Percentiles rank a stretch among this genome's conserved stretches.
These are phyloP conservation scores for Geotrichum carabidarum DNA, from an alignment of 1,139 yeast species.

Conservation along the genomic window DNA sequence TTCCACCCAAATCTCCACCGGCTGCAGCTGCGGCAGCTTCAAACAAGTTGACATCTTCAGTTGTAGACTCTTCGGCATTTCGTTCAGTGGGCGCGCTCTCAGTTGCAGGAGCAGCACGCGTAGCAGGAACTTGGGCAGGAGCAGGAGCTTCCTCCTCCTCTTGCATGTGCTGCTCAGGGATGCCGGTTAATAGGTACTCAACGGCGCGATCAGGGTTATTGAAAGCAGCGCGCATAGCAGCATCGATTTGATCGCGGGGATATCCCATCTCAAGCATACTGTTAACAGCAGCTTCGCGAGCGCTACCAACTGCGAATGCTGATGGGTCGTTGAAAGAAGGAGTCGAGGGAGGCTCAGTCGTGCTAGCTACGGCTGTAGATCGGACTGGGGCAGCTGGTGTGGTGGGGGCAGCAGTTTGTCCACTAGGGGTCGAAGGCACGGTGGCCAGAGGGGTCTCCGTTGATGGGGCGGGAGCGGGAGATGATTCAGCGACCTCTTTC, in stretches of 20 bases:
- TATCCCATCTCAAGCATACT: slow-evolving; percentile 97
- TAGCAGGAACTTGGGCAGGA: slow-evolving; percentile 29
- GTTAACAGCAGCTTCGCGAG: slow-evolving; percentile 62
- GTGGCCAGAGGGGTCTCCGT: slow-evolving; percentile 26
- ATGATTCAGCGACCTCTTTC: slow-evolving; percentile 26
- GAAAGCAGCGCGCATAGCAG: slow-evolving; percentile 90
- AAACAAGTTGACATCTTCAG: slow-evolving; percentile 54
- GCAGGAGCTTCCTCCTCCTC: slow-evolving; percentile 30
- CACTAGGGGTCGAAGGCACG: slow-evolving; percentile 26
- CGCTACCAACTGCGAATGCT: slow-evolving; percentile 53
- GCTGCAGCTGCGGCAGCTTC: slow-evolving; percentile 71
- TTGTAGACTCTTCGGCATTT: slow-evolving; percentile 56
- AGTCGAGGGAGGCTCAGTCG: slow-evolving; percentile 32
- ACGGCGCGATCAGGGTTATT: slow-evolving; percentile 98
- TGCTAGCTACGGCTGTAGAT: slow-evolving; percentile 31
- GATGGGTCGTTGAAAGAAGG: slow-evolving; percentile 35
- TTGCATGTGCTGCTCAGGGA: slow-evolving; percentile 60
- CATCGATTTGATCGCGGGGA: slow-evolving; percentile 78
- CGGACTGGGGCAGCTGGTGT: slow-evolving; percentile 28
- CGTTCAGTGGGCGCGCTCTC: slow-evolving; percentile 33
- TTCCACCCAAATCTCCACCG: slow-evolving; percentile 28
- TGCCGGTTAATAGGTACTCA: slow-evolving; percentile 84
- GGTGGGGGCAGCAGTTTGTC: slow-evolving; percentile 28
- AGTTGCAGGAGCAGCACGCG: slow-evolving; percentile 24
- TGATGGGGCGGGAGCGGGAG: slow-evolving; percentile 29